phyloP scores from a whole-genome alignment of 108 stramenopile genomes.

The Skeletonema costatum region DNA sequence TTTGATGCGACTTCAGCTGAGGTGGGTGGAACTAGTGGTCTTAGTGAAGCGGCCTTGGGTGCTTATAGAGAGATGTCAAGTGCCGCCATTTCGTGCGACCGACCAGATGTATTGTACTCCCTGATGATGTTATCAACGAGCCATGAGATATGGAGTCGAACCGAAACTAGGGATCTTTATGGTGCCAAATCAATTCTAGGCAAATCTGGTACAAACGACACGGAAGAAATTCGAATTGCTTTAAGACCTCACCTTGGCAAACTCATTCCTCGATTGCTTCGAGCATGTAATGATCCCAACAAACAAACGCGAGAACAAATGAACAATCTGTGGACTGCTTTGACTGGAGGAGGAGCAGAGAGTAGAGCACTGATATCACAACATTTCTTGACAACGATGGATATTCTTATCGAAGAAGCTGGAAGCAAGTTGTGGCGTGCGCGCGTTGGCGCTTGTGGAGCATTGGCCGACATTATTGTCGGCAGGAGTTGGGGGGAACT shows the following conservation, averaged over 20 bases:
- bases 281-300: slow-evolving; percentile 82
- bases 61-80: slow-evolving; percentile 86
- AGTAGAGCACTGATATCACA: slow-evolving; percentile 57
- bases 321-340: slow-evolving; percentile 72
- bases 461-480: slow-evolving; percentile 79
- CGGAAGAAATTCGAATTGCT: slow-evolving; percentile 59
- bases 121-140: slow-evolving; percentile 78
- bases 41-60: slow-evolving; percentile 83
- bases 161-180: slow-evolving; percentile 56
- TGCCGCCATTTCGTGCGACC: slow-evolving; percentile 62
- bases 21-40: slow-evolving; percentile 77
- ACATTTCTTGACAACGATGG: slow-evolving; percentile 72
- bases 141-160: slow-evolving; percentile 67
- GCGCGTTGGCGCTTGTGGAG: slow-evolving; percentile 76
- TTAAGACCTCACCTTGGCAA: slow-evolving; percentile 74
- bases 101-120: slow-evolving; percentile 78
- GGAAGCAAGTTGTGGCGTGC: slow-evolving; percentile 78
- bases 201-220: slow-evolving; percentile 48
- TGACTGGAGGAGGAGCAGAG: slow-evolving; percentile 87
- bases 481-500: slow-evolving; percentile 81
- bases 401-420: slow-evolving; percentile 75
- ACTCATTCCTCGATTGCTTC: slow-evolving; percentile 77
- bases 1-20: slow-evolving; percentile 35
- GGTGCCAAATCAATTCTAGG: slow-evolving; percentile 65
- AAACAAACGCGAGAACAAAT: slow-evolving; percentile 87